Conservation (phyloP, 2,329 filamentous ascomycete genomes). For the Elsinoe batatas region DNA sequence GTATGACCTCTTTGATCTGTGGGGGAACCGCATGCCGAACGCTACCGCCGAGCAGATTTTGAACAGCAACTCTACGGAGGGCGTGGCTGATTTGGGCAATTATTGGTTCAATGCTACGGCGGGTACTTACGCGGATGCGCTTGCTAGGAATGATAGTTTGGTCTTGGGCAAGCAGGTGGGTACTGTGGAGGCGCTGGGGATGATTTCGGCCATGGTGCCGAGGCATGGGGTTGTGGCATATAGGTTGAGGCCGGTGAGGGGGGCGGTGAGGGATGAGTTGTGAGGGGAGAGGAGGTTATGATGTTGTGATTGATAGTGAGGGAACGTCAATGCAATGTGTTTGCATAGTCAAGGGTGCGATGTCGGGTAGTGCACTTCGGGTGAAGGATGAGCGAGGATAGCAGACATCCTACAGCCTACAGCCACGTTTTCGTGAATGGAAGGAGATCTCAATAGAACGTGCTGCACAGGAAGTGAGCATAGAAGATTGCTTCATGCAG, state of each 20-base stretch:
- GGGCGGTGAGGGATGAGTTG: constrained; percentile 2
- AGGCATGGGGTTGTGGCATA: constrained; percentile 17
- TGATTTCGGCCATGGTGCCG: constrained; percentile 34
- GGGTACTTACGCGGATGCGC: constrained; percentile 39
- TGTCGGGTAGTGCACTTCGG: constrained; percentile 7
- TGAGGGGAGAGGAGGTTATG: neutral
- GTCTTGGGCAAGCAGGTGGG: constrained; percentile 40
- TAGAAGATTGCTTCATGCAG: neutral
- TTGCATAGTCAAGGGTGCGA: too few species aligned
- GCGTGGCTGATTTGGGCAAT: constrained; percentile 27
- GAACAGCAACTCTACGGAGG: constrained; percentile 21
- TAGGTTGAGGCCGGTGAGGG: constrained; percentile 14
- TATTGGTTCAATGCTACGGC: constrained; percentile 39
- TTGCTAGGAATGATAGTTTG: constrained; percentile 33
- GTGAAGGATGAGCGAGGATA: neutral
- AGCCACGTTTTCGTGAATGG: neutral
- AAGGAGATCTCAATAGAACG: too few species aligned
- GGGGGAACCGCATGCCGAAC: constrained; percentile 47
- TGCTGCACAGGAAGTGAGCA: too few species aligned
- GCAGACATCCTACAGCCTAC: neutral
- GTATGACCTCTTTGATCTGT: constrained; percentile 48
- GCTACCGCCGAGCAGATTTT: constrained; percentile 27
- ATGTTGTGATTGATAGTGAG: too few species aligned
- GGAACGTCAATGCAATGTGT: too few species aligned
- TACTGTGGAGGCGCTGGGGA: constrained; percentile 34